A percentile compares a stretch with the other conserved stretches of the same genome.
Evolutionary conservation across 805 yeast species (phyloP).

Genomic region (Hanseniaspora vineae): DNA sequence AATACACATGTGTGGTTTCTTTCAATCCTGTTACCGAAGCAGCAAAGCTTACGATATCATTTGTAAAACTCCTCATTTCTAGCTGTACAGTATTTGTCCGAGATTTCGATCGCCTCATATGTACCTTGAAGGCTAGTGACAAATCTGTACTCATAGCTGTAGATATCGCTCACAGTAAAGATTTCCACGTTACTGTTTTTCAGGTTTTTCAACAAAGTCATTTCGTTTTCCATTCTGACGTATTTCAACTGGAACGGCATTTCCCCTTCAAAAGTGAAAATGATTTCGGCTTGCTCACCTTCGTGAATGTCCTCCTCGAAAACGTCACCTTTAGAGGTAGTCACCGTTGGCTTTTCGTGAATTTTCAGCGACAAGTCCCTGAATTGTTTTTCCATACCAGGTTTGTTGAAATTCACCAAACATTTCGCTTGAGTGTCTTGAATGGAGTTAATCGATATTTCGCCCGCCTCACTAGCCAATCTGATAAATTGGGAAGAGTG

Average conservation of each 20-base stretch:
- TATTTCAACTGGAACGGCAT: constrained; percentile 88
- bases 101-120: constrained; percentile 83
- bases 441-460: constrained; percentile 48
- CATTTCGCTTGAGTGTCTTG: constrained; percentile 70
- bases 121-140: constrained; percentile 81
- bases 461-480: constrained; percentile 76
- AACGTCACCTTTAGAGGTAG: constrained; percentile 65
- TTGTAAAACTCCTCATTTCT: constrained; percentile 21
- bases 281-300: constrained; percentile 86
- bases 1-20: no score
- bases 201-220: constrained; percentile 18
- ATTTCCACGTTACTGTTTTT: constrained; percentile 47
- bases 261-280: constrained; percentile 68
- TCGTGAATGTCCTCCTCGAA: constrained; percentile 76
- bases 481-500: constrained; percentile 41
- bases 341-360: constrained; percentile 66
- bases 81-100: constrained; percentile 65
- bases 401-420: constrained; percentile 40
- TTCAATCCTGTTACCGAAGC: no score
- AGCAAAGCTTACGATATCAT: no score
- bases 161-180: constrained; percentile 44
- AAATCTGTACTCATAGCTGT: constrained; percentile 55
- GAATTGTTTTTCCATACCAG: constrained; percentile 21
- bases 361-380: constrained; percentile 27
- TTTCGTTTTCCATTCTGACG: constrained; percentile 47